These are phyloP conservation scores for Starmerella cellae DNA, from an alignment of 805 yeast species.

Conservation along the genomic window DNA sequence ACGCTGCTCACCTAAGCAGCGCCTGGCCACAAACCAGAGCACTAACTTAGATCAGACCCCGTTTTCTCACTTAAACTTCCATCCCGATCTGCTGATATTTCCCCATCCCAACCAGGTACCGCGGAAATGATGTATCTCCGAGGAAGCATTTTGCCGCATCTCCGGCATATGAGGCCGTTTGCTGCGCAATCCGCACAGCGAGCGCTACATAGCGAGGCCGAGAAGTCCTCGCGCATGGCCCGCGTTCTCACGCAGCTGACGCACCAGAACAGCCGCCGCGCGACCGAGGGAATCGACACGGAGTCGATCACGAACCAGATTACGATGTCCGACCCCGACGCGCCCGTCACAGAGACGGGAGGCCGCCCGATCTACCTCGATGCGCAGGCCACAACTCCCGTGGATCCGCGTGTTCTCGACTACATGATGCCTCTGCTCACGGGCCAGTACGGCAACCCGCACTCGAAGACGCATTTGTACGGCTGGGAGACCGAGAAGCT, in stretches of 20 bases:
- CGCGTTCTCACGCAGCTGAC: conserved; percentile 13
- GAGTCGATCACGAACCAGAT: neutral
- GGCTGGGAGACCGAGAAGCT: conserved; percentile 98
- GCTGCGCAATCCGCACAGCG: neutral
- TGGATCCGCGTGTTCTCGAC: conserved; percentile 82
- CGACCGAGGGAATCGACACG: conserved; percentile 11
- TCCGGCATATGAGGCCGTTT: neutral
- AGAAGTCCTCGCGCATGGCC: conserved; percentile 10
- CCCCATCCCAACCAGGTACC: too few species aligned
- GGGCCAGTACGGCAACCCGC: conserved; percentile 95
- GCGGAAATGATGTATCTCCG: neutral
- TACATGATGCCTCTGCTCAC: conserved; percentile 37
- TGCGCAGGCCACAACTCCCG: conserved; percentile 97
- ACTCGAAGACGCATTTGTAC: conserved; percentile 88
- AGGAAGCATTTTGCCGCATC: neutral
- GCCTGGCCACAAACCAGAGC: neutral
- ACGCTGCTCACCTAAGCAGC: neutral
- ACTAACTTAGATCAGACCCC: too few species aligned
- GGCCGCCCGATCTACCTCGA: conserved; percentile 88
- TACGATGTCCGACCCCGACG: conserved; percentile 6
- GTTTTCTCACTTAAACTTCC: too few species aligned
- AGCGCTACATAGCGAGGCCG: conserved; percentile 12
- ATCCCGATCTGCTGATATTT: too few species aligned
- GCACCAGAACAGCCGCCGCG: conserved; percentile 9
- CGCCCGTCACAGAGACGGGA: conserved; percentile 16